A percentile compares a stretch with the other conserved stretches of the same genome.
These are phyloP conservation scores for Microstroma glucosiphilum DNA, from an alignment of 1,284 basidiomycete genomes.

Conservation along the genomic window DNA sequence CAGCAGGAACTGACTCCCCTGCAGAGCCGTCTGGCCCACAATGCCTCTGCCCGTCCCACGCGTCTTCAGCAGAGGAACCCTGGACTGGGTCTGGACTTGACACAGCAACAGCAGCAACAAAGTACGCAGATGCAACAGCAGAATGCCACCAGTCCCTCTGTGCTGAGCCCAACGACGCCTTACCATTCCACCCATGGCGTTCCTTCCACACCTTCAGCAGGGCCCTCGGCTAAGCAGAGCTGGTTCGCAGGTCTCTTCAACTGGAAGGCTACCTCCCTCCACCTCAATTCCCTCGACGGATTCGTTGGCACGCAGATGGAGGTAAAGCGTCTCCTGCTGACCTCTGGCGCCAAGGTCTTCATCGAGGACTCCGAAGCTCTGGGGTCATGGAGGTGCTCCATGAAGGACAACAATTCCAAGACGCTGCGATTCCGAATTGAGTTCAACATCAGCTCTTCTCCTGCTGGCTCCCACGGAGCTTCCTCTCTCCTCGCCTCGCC, in stretches of 20 bases:
- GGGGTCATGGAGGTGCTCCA: slow-evolving; percentile 32
- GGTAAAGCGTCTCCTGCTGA: slow-evolving; percentile 63
- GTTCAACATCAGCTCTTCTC: slow-evolving; percentile 34
- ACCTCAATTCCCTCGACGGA: slow-evolving; percentile 53
- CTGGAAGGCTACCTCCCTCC: slow-evolving; percentile 66
- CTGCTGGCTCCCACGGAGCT: not conserved
- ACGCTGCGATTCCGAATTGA: slow-evolving; percentile 47
- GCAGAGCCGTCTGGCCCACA: slow-evolving; percentile 2
- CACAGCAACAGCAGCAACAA: not conserved
- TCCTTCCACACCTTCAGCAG: not conserved
- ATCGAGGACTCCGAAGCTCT: slow-evolving; percentile 56
- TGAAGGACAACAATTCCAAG: slow-evolving; percentile 28
- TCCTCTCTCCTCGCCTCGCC: slow-evolving; percentile 20
- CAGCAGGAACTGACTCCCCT: slow-evolving; percentile 4
- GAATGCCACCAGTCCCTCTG: not conserved
- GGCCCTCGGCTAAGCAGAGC: slow-evolving; percentile 57
- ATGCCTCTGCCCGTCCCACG: slow-evolving; percentile 14
- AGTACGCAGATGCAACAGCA: not conserved
- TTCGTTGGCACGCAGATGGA: slow-evolving; percentile 62
- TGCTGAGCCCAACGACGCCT: slow-evolving; percentile 1
- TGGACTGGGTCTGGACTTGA: slow-evolving; percentile 33
- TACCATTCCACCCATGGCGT: not conserved
- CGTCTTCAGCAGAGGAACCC: slow-evolving; percentile 35
- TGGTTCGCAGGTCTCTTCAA: slow-evolving; percentile 88
- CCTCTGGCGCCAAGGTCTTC: slow-evolving; percentile 63